phyloP scores from a whole-genome alignment of 2,329 filamentous ascomycete genomes.

The Alternaria sp. region DNA sequence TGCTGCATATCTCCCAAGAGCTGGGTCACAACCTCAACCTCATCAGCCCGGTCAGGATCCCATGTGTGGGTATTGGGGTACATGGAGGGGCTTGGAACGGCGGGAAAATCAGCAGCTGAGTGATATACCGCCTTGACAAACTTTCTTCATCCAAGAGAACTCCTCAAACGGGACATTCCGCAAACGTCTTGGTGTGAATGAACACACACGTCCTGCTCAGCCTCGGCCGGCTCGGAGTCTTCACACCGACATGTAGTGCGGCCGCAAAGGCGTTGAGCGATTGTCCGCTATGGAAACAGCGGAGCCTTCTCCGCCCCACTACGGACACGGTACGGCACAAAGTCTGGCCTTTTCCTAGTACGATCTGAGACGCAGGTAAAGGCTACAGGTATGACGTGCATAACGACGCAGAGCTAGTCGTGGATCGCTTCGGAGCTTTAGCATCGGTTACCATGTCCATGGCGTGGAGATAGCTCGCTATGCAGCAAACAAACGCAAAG shows the following conservation, averaged over 20 bases:
- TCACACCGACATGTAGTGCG: slow-evolving; percentile 4
- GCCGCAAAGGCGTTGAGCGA: neutral
- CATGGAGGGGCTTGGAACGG: neutral
- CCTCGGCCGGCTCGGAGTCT: neutral
- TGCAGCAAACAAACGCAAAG: neutral
- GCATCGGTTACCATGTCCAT: slow-evolving; percentile 6
- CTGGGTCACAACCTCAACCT: neutral
- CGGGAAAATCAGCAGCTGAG: neutral
- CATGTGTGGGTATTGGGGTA: neutral
- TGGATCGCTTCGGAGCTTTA: slow-evolving; percentile 18
- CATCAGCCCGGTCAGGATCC: neutral
- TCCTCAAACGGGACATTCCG: slow-evolving; percentile 1
- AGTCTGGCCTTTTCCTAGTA: slow-evolving; percentile 4
- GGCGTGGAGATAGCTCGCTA: slow-evolving; percentile 8
- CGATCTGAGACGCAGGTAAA: slow-evolving; percentile 16
- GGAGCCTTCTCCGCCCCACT: slow-evolving; percentile 12
- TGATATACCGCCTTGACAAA: neutral
- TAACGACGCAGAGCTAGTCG: slow-evolving; percentile 12
- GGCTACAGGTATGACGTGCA: slow-evolving; percentile 26
- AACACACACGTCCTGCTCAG: slow-evolving; percentile 1
- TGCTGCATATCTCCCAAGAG: neutral
- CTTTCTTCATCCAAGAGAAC: neutral
- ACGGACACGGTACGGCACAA: slow-evolving; percentile 4
- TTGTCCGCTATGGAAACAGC: neutral
- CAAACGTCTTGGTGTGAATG: neutral